Base-by-base conservation (phyloP, 345 rosid species). In the Salix viminalis region DNA sequence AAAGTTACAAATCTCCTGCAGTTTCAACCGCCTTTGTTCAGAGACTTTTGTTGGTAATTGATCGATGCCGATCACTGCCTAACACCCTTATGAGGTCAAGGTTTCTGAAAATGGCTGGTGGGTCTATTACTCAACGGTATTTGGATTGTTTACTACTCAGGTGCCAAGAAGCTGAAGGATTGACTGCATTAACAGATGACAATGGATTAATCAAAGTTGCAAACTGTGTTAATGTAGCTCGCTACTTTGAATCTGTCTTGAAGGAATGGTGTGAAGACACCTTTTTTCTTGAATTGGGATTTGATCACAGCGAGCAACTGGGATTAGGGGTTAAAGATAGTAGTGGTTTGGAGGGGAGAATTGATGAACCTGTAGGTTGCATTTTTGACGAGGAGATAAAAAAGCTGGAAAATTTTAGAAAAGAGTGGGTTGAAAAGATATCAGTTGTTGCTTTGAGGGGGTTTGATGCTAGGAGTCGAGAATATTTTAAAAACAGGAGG, bases 151-250 rank as follows among this genome's bases (percentile, higher is more conserved):
- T 89, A 70, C 87, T 89, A 78, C 78, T 83, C 78, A 88, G 94
- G 82, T 92, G 99, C 84, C 99, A 91, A 83, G 98, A 92, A 78
- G 98, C 98, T 10, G 98, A 93, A 87, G 98, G 98, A 73, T 75
- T 92, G 84, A 96, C 99, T 76, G 94, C 98, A 32, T 79, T 92
- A 78, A 90, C 97, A 3, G 97, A 92, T 79, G 89, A 92, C 61
- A 84, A 85, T 78, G 99, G 90, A 78, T 84, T 96, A 64, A 70
- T 91, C 67, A 96, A 92, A 85, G 99, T 96, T 65, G 84, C 88
- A 34, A 85, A 85, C 83, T 87, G 91, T 6, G 52, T 92, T 42
- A 96, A 93, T 82, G 94, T 97, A 76, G 85, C 89, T 37, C 88
- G 75, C 75, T 87, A 88, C 73, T 67, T 89, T 69, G 98, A 91